Evolutionary conservation across 1,284 basidiomycete species (phyloP), one percentile per base, ranked within the genome.

Genomic region (Papiliotrema laurentii): DNA sequence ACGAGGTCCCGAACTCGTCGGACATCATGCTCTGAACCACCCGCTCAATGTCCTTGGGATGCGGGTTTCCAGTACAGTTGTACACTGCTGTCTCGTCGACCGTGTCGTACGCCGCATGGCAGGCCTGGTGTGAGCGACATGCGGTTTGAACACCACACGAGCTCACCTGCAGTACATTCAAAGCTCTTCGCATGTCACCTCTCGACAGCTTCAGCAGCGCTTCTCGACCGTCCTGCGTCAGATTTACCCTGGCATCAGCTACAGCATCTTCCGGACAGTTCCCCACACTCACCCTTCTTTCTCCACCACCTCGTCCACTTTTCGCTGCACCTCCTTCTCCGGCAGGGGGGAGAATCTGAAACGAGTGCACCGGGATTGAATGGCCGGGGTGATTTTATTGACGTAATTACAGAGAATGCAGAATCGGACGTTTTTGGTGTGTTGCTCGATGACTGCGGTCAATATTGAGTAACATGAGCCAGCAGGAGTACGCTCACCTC

Each of bases 391-490:
- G 69, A 99, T 98, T 75, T 97, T 97, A 82, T 98, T 98, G 72
- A 98, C 96, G 63, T 99, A 99, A 76, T 99, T 99, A 81, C 96
- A 97, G 56, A 99, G 96, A 64, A 99, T 98, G 75, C 94, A 97
- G 74, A 99, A 99, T 30, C 96, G 85, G 55, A 97, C 96, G 67
- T 98, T 98, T 73, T 87, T 89, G 6, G 96, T 99, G 72, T 97
- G 97, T 63, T 97, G 93, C 74, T 99, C 96, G 56, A 99, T 97
- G 35, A 98, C 88, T 80, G 61, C 0, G 14, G 5, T 22, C 55
- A 41, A 53, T 27, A 24, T 33, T 31, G 25, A 13, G 19, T 37
- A 21, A 6, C 9, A 19, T 14, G 4, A 25, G 4, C 11, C 10
- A 14, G 7, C 11, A 3, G 24, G 4, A 26, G 18, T 5, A 16